phyloP scores from a whole-genome alignment of 441 rosid genomes.

The Corymbia citriodora region DNA sequence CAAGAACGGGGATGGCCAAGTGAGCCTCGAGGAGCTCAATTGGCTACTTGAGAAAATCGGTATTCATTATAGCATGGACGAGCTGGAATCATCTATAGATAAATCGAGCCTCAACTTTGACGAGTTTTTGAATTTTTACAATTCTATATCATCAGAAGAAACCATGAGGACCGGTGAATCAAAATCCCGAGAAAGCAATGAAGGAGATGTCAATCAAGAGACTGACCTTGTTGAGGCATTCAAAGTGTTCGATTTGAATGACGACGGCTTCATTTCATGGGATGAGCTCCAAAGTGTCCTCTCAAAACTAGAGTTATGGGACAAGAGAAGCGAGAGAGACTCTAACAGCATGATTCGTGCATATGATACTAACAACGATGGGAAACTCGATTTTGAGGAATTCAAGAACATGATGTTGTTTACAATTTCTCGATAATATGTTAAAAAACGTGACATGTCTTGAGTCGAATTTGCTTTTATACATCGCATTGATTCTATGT shows the following conservation, averaged over 20 bases:
- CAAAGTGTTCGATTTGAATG: constrained; percentile 54
- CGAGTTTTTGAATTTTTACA: constrained; percentile 54
- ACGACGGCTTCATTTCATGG: constrained; percentile 65
- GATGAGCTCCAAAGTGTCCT: constrained; percentile 64
- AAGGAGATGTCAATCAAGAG: neutral
- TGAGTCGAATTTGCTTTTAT: neutral
- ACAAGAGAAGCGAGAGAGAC: constrained; percentile 43
- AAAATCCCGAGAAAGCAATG: neutral
- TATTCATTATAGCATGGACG: constrained; percentile 23
- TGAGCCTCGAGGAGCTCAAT: constrained; percentile 58
- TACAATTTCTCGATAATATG: neutral
- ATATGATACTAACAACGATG: constrained; percentile 59
- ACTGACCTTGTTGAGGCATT: constrained; percentile 51
- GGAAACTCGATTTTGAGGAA: constrained; percentile 67
- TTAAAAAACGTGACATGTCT: neutral
- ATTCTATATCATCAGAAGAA: constrained; percentile 22
- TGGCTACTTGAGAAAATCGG: constrained; percentile 60
- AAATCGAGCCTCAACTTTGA: constrained; percentile 43
- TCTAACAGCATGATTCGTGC: constrained; percentile 56
- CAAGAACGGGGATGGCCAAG: constrained; percentile 58
- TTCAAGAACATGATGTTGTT: constrained; percentile 69
- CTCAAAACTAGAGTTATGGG: constrained; percentile 63
- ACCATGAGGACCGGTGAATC: neutral
- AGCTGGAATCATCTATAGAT: constrained; percentile 51
- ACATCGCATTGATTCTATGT: neutral